These are phyloP conservation scores for Dryas drummondii DNA, from an alignment of 306 rosid genomes.

Conservation along the genomic window DNA sequence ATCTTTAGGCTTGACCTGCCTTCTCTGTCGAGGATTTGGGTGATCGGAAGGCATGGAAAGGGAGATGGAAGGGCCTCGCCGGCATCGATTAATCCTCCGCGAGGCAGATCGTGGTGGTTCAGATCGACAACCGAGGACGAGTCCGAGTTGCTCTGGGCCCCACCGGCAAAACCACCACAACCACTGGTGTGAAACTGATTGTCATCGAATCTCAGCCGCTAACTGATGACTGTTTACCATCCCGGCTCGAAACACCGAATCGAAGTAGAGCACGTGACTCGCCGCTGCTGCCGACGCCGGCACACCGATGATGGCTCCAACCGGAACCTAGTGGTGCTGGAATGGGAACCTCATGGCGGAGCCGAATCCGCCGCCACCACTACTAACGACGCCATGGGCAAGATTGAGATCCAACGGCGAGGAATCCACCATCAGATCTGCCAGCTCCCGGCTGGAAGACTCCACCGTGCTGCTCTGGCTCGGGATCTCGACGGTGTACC, in stretches of 20 bases:
- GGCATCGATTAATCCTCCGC: slow-evolving; percentile 33
- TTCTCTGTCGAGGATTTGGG: too few species aligned
- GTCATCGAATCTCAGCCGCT: slow-evolving; percentile 29
- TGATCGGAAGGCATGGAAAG: too few species aligned
- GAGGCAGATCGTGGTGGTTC: slow-evolving; percentile 30
- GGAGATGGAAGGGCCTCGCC: too few species aligned
- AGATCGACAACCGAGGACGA: slow-evolving; percentile 45
- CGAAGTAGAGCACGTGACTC: slow-evolving; percentile 44
- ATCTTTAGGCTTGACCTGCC: too few species aligned
- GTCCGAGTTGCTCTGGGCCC: slow-evolving; percentile 47
- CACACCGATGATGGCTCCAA: slow-evolving; percentile 22
- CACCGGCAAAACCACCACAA: slow-evolving; percentile 1
- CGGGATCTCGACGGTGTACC: too few species aligned
- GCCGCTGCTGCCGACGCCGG: slow-evolving; percentile 27
- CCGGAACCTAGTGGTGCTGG: slow-evolving; percentile 40
- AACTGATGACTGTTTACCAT: slow-evolving; percentile 27
- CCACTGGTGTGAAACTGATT: slow-evolving; percentile 28
- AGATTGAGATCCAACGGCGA: slow-evolving; percentile 67
- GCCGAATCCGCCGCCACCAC: slow-evolving; percentile 21
- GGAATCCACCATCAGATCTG: slow-evolving; percentile 60
- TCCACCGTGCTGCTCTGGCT: slow-evolving; percentile 98
- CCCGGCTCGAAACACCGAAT: slow-evolving; percentile 48
- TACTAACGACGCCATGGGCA: slow-evolving; percentile 14
- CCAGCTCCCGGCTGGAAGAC: slow-evolving; percentile 75
- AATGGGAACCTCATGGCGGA: slow-evolving; percentile 56